Percentiles rank a stretch among this genome's conserved stretches.
phyloP scores from a whole-genome alignment of 1,139 yeast genomes.

The Geotrichum candidum region DNA sequence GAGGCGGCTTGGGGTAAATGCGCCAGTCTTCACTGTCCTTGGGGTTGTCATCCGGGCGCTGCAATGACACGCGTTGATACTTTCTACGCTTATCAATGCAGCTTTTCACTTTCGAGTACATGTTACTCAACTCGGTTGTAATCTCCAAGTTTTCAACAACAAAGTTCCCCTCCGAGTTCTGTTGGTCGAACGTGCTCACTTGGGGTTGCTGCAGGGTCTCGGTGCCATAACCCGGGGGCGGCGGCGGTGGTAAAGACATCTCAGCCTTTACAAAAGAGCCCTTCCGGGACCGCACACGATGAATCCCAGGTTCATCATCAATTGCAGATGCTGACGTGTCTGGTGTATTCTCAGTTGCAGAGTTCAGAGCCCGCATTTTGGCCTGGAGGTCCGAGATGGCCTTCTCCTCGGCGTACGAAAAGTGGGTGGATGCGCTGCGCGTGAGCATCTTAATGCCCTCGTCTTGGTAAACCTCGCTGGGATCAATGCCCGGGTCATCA shows the following conservation, averaged over 20 bases:
- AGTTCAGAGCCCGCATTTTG: slow-evolving; percentile 52
- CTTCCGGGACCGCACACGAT: background rate
- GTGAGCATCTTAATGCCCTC: slow-evolving; percentile 7
- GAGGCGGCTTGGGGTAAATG: slow-evolving; percentile 93
- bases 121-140: slow-evolving; percentile 54
- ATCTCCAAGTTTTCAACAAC: slow-evolving; percentile 53
- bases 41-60: slow-evolving; percentile 73
- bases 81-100: slow-evolving; percentile 74
- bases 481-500: background rate
- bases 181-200: slow-evolving; percentile 20
- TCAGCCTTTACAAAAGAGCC: slow-evolving; percentile 19
- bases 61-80: slow-evolving; percentile 66
- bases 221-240: slow-evolving; percentile 16
- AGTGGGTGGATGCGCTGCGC: slow-evolving; percentile 31
- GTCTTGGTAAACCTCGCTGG: slow-evolving; percentile 3
- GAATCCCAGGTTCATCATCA: too few relatives aligned
- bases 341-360: background rate
- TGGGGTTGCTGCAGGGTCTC: background rate
- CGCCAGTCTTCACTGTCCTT: slow-evolving; percentile 67
- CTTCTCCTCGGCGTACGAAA: slow-evolving; percentile 62
- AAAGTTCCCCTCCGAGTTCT: slow-evolving; percentile 28
- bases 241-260: slow-evolving; percentile 27
- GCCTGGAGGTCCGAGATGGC: slow-evolving; percentile 65
- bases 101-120: slow-evolving; percentile 63
- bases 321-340: too few relatives aligned